phyloP scores from a whole-genome alignment of 306 rosid species.

The Dryas drummondii region DNA sequence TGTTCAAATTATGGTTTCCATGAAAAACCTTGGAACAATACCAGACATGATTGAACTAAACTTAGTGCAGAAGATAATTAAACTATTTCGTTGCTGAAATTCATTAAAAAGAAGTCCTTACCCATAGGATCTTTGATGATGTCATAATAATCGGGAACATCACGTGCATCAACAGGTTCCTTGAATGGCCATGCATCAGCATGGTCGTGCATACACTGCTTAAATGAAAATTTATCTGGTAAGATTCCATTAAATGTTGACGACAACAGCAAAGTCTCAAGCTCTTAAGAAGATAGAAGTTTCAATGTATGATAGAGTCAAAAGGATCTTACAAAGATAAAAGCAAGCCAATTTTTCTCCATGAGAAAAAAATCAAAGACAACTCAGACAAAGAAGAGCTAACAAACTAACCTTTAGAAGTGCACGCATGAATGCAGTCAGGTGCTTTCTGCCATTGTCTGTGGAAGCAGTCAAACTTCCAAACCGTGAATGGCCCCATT shows the following conservation, averaged over 20 bases:
- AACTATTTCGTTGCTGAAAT: neutral
- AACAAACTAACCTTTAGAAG: conserved; percentile 69
- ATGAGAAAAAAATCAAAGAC: conserved; percentile 1
- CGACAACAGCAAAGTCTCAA: conserved; percentile 1
- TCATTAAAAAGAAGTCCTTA: conserved; percentile 28
- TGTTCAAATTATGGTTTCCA: neutral
- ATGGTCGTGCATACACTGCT: conserved; percentile 77
- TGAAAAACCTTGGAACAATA: neutral
- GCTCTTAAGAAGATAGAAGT: neutral
- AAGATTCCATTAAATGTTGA: conserved; percentile 10
- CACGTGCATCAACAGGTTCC: conserved; percentile 92
- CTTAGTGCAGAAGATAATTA: neutral
- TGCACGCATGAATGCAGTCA: conserved; percentile 74
- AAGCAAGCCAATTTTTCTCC: conserved; percentile 1
- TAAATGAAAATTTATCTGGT: conserved; percentile 15
- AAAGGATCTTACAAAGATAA: neutral
- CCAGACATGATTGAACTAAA: neutral
- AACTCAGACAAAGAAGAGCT: conserved; percentile 7
- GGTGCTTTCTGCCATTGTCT: conserved; percentile 61
- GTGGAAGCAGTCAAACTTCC: conserved; percentile 50
- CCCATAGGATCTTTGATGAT: conserved; percentile 97
- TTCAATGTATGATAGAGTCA: neutral
- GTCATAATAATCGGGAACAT: conserved; percentile 95
- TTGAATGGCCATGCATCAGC: conserved; percentile 96
- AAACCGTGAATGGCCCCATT: conserved; percentile 83